phyloP scores from a whole-genome alignment of 139 green algal species.

The Chlorella sorokiniana region DNA sequence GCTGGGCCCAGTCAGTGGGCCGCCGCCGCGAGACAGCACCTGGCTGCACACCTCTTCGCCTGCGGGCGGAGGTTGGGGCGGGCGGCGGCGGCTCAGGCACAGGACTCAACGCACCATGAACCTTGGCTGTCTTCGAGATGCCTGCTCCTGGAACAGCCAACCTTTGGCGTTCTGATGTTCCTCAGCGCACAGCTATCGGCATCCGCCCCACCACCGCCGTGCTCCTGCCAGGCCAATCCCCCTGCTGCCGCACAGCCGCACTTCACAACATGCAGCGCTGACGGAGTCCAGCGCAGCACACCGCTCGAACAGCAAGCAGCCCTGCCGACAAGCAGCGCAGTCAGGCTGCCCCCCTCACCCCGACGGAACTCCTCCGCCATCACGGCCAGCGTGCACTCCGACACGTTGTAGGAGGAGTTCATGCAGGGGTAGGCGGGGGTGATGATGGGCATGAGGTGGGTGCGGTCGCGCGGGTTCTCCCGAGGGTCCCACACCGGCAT shows the following conservation, averaged over 20 bases:
- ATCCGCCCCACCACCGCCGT: no score
- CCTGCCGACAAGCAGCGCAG: background rate
- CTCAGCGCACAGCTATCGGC: no score
- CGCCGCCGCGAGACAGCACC: slow-evolving; percentile 37
- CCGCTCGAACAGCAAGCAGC: background rate
- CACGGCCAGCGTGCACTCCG: slow-evolving; percentile 75
- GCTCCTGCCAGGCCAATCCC: no score
- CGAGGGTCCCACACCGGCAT: slow-evolving; percentile 86
- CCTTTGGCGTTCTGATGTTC: no score
- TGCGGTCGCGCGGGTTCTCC: slow-evolving; percentile 72
- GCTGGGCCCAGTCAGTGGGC: slow-evolving; percentile 55
- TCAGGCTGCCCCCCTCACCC: slow-evolving; percentile 36
- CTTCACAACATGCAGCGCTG: no score
- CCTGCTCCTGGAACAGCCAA: no score
- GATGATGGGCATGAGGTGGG: slow-evolving; percentile 96
- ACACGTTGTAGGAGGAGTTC: slow-evolving; percentile 96
- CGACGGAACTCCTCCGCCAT: slow-evolving; percentile 68
- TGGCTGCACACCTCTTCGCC: slow-evolving; percentile 62
- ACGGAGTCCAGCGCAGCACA: background rate
- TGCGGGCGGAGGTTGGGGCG: background rate
- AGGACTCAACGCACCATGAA: background rate
- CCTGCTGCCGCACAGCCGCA: no score
- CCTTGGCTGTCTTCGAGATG: background rate
- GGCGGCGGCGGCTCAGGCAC: background rate
- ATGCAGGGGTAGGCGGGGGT: slow-evolving; percentile 95